A percentile compares a stretch with the other conserved stretches of the same genome.
Conservation (phyloP, 2,329 filamentous ascomycete species). For the Myriosclerotinia duriaeana region DNA sequence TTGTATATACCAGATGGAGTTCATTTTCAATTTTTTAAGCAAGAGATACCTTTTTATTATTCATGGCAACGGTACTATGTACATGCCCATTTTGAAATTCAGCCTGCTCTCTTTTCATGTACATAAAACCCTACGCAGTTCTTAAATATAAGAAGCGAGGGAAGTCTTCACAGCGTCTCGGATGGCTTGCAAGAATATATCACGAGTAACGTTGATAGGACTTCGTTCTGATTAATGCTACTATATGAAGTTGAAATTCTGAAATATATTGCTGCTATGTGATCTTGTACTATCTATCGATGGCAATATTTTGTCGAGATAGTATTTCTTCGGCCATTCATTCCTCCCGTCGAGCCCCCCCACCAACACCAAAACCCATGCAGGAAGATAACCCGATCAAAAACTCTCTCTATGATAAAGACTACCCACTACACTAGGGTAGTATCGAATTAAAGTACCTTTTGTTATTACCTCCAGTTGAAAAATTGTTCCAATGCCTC, state of each 20-base stretch:
- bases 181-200: not conserved
- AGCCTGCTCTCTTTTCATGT: not conserved
- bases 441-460: not conserved
- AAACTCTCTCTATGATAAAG: not conserved
- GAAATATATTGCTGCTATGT: not conserved
- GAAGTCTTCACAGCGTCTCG: not conserved
- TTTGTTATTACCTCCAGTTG: not conserved
- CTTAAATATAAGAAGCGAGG: not conserved
- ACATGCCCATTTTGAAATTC: constrained; percentile 7
- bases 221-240: not conserved
- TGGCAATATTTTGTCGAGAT: not conserved
- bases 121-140: not conserved
- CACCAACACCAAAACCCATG: not conserved
- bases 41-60: constrained; percentile 23
- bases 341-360: too few relatives aligned
- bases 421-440: too few relatives aligned
- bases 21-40: constrained; percentile 16
- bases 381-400: not conserved
- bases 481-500: not conserved
- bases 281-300: not conserved
- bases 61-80: constrained; percentile 7
- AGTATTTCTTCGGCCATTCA: not conserved
- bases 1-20: constrained; percentile 22
- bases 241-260: not conserved
- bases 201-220: not conserved